Base-by-base conservation (phyloP, 2,329 filamentous ascomycete species). In the Ascochyta lentis region DNA sequence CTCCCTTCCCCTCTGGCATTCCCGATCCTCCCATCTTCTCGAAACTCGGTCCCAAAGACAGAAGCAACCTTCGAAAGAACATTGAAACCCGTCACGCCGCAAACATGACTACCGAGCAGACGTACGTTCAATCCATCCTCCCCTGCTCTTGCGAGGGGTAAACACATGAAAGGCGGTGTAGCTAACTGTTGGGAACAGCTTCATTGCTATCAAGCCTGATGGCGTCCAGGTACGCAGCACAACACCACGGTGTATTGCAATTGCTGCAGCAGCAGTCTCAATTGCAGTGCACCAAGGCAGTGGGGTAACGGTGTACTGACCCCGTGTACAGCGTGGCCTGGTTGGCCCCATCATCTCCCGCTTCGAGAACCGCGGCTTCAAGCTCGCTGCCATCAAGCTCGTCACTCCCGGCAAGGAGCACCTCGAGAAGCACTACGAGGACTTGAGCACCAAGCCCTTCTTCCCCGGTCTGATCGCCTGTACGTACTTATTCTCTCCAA, bases 181-280 rank as follows among this genome's bases (percentile, higher is more conserved):
- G 70, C 74, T 54, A 72, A 63, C 56, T 59, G 52, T 55, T 55
- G 52, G 69, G 60, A 55, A 70, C 76, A 98, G 94, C 85, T 98
- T 98, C 91, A 98, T 98, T 87, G 95, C 95, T 79, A 92, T 99
- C 88, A 99, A 99, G 92, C 95, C 94, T 74, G 95, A 98, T 84
- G 95, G 95, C 81, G 95, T 98, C 83, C 95, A 97, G 89, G 92
- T 96, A 89, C 70, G 82, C 49, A 54, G 82, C 50, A 54, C 44
- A 49, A 35, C 39, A 37, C 42, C 22, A 44, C 37, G 22, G 8
- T 27, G 4, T n/a, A 31, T 13, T 34, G 34, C 52, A 35, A 46
- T 40, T 45, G 41, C 45, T n/a, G n/a, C n/a, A 41, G 41, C 41
- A 16, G 23, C 3, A 5, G 7, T 7, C 35, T 37, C 47, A 50